phyloP scores from a whole-genome alignment of 345 rosid species.

The Eutrema japonicum region DNA sequence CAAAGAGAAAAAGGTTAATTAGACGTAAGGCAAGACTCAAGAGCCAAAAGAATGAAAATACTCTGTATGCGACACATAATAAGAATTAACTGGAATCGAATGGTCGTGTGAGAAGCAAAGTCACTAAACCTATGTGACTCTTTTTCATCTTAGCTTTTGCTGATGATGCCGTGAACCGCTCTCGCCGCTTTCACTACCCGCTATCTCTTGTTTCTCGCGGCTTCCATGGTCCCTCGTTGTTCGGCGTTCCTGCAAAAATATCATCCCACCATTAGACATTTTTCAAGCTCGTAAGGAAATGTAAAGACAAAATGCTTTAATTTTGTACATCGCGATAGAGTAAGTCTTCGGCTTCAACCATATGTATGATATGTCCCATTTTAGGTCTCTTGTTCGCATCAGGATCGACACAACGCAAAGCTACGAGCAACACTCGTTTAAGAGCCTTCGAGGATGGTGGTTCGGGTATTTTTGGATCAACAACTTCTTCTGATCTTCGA shows the following conservation, averaged over 20 bases:
- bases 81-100: conserved; percentile 22
- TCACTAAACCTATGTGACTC: conserved; percentile 16
- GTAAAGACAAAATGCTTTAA: neutral
- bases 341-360: conserved; percentile 90
- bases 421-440: conserved; percentile 81
- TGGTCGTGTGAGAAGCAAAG: conserved; percentile 21
- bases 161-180: conserved; percentile 38
- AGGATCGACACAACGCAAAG: conserved; percentile 88
- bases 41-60: conserved; percentile 36
- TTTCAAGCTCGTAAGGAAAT: neutral
- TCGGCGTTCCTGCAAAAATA: conserved; percentile 41
- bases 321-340: conserved; percentile 60
- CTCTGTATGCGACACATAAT: conserved; percentile 9
- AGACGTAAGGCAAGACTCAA: conserved; percentile 25
- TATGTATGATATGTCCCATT: conserved; percentile 86
- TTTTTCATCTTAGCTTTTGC: conserved; percentile 35
- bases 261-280: neutral
- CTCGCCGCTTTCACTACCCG: conserved; percentile 31
- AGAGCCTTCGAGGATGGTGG: conserved; percentile 74
- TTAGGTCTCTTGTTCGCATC: conserved; percentile 76
- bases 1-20: conserved; percentile 28
- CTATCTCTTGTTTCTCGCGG: conserved; percentile 38
- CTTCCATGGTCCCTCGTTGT: conserved; percentile 40
- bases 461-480: conserved; percentile 85
- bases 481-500: conserved; percentile 75